Conservation (phyloP, 495 filamentous ascomycete species). For the Tuber aestivum region DNA sequence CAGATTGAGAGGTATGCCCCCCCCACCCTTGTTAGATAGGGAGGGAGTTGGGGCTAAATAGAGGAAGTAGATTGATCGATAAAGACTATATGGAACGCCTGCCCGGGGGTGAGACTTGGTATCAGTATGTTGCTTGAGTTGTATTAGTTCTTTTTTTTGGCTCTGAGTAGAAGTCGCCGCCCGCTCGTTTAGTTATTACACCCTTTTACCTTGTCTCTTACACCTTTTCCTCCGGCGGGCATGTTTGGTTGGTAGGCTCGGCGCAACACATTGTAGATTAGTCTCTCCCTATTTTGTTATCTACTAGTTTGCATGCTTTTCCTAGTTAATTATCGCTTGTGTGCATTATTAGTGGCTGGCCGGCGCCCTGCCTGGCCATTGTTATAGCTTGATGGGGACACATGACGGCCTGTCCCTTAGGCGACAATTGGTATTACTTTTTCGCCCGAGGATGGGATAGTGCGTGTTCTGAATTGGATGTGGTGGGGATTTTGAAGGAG, state of each 20-base stretch:
- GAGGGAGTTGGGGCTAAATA: neutral
- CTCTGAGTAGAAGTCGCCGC: neutral
- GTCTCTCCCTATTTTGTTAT: neutral
- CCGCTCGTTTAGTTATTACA: neutral
- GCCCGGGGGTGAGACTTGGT: slow-evolving; percentile 58
- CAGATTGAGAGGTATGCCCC: slow-evolving; percentile 83
- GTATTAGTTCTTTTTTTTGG: neutral
- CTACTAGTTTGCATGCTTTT: neutral
- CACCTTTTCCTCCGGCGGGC: neutral
- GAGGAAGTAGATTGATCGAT: slow-evolving; percentile 69
- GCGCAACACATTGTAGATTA: neutral
- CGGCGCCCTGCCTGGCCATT: neutral
- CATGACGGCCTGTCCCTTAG: neutral
- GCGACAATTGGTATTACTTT: neutral
- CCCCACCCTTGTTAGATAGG: neutral
- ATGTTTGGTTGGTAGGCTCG: neutral
- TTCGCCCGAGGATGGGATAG: neutral
- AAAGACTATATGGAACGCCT: slow-evolving; percentile 90
- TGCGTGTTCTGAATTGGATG: too few species aligned
- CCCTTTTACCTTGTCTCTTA: neutral
- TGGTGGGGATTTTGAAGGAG: too few species aligned
- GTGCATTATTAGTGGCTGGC: neutral
- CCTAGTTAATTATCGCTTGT: neutral
- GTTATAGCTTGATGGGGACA: neutral
- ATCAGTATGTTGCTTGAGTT: slow-evolving; percentile 72